Evolutionary conservation across 106 monocot genomes (phyloP).

Genomic region (Dendrobium officinale): DNA sequence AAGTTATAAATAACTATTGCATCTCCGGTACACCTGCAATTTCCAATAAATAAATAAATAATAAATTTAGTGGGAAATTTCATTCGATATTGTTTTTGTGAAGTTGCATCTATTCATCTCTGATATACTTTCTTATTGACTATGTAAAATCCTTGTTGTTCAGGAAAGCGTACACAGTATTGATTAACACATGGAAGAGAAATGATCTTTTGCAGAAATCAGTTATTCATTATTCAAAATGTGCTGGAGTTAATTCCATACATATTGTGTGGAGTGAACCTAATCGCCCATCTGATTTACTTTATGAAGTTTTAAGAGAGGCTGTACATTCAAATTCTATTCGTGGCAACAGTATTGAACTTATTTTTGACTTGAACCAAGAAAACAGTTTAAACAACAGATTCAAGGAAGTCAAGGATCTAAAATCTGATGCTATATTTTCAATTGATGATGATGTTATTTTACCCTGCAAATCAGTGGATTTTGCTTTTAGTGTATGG

Average conservation of each 20-base stretch:
- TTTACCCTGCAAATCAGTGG: slow-evolving; percentile 46
- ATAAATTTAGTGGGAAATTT: not conserved
- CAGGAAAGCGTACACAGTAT: slow-evolving; percentile 41
- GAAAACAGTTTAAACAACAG: slow-evolving; percentile 72
- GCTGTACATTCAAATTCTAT: slow-evolving; percentile 13
- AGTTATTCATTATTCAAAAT: slow-evolving; percentile 64
- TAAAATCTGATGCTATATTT: slow-evolving; percentile 53
- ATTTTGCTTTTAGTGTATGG: slow-evolving; percentile 68
- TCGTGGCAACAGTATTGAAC: slow-evolving; percentile 10
- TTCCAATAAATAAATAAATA: not conserved
- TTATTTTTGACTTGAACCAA: slow-evolving; percentile 49
- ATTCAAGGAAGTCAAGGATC: slow-evolving; percentile 43
- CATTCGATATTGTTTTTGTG: too few species aligned
- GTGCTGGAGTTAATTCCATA: slow-evolving; percentile 41
- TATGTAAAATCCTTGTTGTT: slow-evolving; percentile 1
- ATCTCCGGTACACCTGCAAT: not conserved
- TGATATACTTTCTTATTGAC: not conserved
- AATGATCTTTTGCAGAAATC: slow-evolving; percentile 51
- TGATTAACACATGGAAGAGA: slow-evolving; percentile 82
- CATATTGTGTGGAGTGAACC: slow-evolving; percentile 71
- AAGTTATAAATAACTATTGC: not conserved
- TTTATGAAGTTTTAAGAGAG: slow-evolving; percentile 25
- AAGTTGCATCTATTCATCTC: not conserved
- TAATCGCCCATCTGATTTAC: slow-evolving; percentile 38
- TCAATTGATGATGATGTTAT: slow-evolving; percentile 80